Base-by-base conservation (phyloP, 257 asterid genomes). In the Solanum paucissectum region DNA sequence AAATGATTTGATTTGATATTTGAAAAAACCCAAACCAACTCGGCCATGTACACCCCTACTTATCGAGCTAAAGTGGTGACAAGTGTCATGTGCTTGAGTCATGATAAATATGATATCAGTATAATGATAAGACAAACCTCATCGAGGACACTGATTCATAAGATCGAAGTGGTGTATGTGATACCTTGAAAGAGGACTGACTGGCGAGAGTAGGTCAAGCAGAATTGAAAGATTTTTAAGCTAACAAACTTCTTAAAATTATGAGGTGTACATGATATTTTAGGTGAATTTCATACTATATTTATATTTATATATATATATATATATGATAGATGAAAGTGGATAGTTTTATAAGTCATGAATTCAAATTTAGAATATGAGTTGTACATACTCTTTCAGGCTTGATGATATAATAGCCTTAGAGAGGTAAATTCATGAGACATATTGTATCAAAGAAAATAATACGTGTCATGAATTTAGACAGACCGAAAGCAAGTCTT, bases 11-110 rank as follows among this genome's bases (percentile, higher is more conserved):
- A 0, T 37, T 37, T 37, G 40, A 37, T 37, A 37, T 37, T 37
- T 37, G 1, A 37, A 37, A 37, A 37, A 37, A 37, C 0, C 0
- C 0, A 0, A 37, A 6, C 9, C 40, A 37, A 37, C 9, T 2
- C 9, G 40, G 4, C 44, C 0, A 38, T 38, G 0, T 38, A 9
- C 44, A 38, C 44, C 44, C 44, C 12, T 38, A 40, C 12, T 40
- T 71, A 32, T 71, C 1, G 3, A 3, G 79, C 44, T 5, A 72
- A 72, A 33, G 14, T 4, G 14, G 13, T 18, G 79, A 72, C 25
- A 72, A 8, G 42, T 72, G 14, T 33, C 12, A 4, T 33, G 3
- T 33, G 2, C n/a, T 71, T 71, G 42, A 71, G 4, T 16, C 42
- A 71, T 32, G 40, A 71, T 3, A 32, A 32, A 32, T 71, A 71